Evolutionary conservation across 2,329 filamentous ascomycete genomes (phyloP), one percentile per base, ranked within the genome.

Genomic region (Daldinia sp.): DNA sequence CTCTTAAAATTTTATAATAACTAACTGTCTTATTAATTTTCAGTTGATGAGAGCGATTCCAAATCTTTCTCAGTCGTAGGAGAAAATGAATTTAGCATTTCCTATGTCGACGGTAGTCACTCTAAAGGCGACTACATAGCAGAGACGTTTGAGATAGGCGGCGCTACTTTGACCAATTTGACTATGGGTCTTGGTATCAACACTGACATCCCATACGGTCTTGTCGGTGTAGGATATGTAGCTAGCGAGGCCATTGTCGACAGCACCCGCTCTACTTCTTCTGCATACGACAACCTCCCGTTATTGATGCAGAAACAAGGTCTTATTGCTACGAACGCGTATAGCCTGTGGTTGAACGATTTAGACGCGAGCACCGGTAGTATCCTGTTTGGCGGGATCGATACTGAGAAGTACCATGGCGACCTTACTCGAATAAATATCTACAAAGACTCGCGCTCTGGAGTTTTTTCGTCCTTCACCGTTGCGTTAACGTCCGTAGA

Each of bases 311-410:
- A 88, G 44, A 79, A 89, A 48, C 83, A 90, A 64, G 88, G 87
- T 18, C 75, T 88, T 59, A 92, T 92, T 78, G 88, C 88, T 68
- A 87, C 86, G 10, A 86, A 88, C 44, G 90, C 91, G 1, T 93
- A 92, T 79, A 93, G 90, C 65, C 79, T 94, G 23, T 93, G 90
- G 90, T 81, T 88, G 61, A 88, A 88, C 71, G 86, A 88, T 60
- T 77, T 87, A 9, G 83, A 83, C 65, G 80, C 91, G 0, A 89
- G 85, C 67, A 89, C 86, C 1, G 93, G 93, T 39, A 90, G 83
- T 72, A 90, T 95, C 67, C 82, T 95, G 1, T 96, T 95, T 72
- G 93, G 93, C 42, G 93, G 92, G n/a, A 88, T 94, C 65, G 92
- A 95, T 77, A 92, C 88, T 0, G 87, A 85, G 66, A 94, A 94